Base-by-base conservation (phyloP, 805 yeast genomes). In the Pichia paraexigua region DNA sequence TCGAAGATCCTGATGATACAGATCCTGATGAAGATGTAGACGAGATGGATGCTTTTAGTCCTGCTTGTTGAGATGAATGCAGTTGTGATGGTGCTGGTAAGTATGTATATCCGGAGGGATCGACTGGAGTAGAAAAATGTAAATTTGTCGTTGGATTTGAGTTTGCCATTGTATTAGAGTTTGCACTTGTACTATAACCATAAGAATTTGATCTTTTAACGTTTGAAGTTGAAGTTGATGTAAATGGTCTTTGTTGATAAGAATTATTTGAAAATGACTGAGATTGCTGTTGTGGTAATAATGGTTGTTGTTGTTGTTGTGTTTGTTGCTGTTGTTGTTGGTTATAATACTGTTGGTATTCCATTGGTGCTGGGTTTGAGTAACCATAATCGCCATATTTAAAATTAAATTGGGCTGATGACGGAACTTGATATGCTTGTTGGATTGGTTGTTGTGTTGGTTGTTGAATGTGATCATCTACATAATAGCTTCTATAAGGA, bases 241-340 rank as follows among this genome's bases (percentile, higher is more conserved):
- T 2, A n/a, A 15, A 35, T n/a, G 39, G n/a, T n/a, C 39, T 35
- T 35, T 35, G 39, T 35, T 35, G 39, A 35, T 35, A 35, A 35
- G 12, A 5, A 32, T 15, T 32, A 32, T 32, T 32, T 56, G 67
- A 50, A 53, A 58, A 54, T 56, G 48, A 61, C 62, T 43, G 49
- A 24, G 17, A 22, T 39, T 25, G 44, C 11, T 35, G 39, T 17
- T 35, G 39, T 35, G 20, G 39, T 35, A 7, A 10, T 35, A 11
- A 11, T n/a, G n/a, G n/a, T n/a, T 4, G 39, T n/a, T 17, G 39
- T 30, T 10, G 35, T 30, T 30, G 35, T 30, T 28, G 30, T 28
- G 30, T 12, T 24, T 24, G 25, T 7, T 27, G 30, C 13, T 32
- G 37, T 15, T 27, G 30, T 32, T 32, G 37, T 15, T 32, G 37